These are phyloP conservation scores for Gentiana dahurica DNA, from an alignment of 257 asterid genomes.

Conservation along the genomic window DNA sequence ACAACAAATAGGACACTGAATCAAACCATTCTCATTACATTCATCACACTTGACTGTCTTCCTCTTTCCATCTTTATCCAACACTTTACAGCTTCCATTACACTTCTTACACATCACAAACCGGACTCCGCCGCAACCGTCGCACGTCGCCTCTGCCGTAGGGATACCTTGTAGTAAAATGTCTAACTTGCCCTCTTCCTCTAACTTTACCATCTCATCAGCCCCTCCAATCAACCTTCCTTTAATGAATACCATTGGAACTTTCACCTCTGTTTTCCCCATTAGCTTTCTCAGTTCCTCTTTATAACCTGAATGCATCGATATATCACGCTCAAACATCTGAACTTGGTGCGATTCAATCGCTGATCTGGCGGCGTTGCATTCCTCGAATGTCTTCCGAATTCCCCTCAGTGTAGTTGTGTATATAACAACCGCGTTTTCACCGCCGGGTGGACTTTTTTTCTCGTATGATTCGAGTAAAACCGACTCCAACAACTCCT, in stretches of 20 bases:
- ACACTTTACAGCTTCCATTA: slow-evolving; percentile 65
- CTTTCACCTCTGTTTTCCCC: slow-evolving; percentile 49
- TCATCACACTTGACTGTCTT: slow-evolving; percentile 51
- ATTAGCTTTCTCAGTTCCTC: slow-evolving; percentile 58
- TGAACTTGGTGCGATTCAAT: slow-evolving; percentile 48
- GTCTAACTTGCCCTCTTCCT: slow-evolving; percentile 78
- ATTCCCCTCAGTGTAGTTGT: slow-evolving; percentile 82
- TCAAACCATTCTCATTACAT: slow-evolving; percentile 92
- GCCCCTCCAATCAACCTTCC: slow-evolving; percentile 93
- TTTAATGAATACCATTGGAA: slow-evolving; percentile 71
- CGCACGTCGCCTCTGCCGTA: slow-evolving; percentile 32
- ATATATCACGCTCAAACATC: slow-evolving; percentile 56
- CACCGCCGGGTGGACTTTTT: slow-evolving; percentile 65
- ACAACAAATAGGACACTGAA: slow-evolving; percentile 72
- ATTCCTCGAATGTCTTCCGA: slow-evolving; percentile 87
- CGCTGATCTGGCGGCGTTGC: slow-evolving; percentile 49
- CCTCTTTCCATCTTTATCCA: slow-evolving; percentile 57
- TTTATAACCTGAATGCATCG: slow-evolving; percentile 77
- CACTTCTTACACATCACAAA: slow-evolving; percentile 71
- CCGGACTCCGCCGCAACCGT: slow-evolving; percentile 61
- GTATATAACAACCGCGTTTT: slow-evolving; percentile 43
- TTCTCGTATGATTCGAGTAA: slow-evolving; percentile 26
- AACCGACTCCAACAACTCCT: slow-evolving; percentile 18
- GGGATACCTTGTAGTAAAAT: slow-evolving; percentile 51
- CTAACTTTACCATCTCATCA: slow-evolving; percentile 62